Conservation (phyloP, 2,329 filamentous ascomycete genomes). For the Ophiostoma sp. region DNA sequence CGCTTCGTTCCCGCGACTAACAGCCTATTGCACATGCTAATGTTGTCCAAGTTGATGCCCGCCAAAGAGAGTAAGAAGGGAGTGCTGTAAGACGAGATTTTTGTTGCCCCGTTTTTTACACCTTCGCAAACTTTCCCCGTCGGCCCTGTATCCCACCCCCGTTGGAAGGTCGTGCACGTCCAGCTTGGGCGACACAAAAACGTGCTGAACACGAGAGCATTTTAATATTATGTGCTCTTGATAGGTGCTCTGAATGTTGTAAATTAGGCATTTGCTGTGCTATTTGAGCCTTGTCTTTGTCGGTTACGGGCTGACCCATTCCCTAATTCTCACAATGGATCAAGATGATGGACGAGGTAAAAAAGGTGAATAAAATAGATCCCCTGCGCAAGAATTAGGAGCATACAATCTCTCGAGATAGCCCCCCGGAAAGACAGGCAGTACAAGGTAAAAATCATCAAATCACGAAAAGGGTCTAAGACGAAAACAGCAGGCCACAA, state of each 20-base stretch:
- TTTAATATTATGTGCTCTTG: not conserved
- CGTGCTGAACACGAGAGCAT: not conserved
- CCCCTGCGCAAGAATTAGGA: not conserved
- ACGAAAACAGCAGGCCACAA: slow-evolving; percentile 12
- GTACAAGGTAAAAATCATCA: not conserved
- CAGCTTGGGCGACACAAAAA: not conserved
- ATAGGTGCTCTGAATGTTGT: not conserved
- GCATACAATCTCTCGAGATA: not conserved
- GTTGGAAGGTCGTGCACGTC: not conserved
- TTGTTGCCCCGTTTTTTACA: not conserved
- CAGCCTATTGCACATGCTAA: not conserved
- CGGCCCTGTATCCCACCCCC: not conserved
- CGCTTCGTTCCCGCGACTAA: not conserved
- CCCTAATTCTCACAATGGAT: not conserved
- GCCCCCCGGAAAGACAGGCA: not conserved
- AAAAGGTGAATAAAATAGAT: not conserved
- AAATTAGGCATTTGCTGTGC: not conserved
- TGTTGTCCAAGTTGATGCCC: too few species aligned
- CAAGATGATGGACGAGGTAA: not conserved
- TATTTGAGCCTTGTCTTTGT: not conserved
- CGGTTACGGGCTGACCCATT: not conserved
- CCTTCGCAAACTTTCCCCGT: not conserved
- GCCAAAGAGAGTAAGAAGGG: not conserved
- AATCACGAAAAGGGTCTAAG: not conserved
- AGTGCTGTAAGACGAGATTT: not conserved